Percentiles rank a stretch among this genome's conserved stretches.
phyloP scores from a whole-genome alignment of 2,329 filamentous ascomycete genomes.

The Monilinia fructicola region DNA sequence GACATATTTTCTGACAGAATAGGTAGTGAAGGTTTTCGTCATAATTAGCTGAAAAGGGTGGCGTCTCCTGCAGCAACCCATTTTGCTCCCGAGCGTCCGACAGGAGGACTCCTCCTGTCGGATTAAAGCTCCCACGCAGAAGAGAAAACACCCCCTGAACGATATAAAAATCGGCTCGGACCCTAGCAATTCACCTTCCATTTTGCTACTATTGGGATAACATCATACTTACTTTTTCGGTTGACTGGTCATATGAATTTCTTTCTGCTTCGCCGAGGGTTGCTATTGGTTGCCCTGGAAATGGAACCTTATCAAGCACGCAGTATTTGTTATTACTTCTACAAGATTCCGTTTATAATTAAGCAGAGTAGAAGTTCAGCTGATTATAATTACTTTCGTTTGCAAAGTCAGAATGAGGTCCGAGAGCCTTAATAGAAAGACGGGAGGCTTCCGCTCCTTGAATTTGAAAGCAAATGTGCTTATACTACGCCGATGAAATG shows the following conservation, averaged over 20 bases:
- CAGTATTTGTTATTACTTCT: not conserved
- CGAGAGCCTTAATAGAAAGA: not conserved
- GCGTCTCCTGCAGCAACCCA: constrained; percentile 7
- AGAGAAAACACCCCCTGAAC: not conserved
- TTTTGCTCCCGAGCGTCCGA: not conserved
- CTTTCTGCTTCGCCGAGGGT: not conserved
- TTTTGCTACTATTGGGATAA: not conserved
- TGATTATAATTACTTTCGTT: not conserved
- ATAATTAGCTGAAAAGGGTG: not conserved
- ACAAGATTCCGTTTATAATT: not conserved
- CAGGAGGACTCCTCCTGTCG: too few species aligned
- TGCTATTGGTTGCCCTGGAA: not conserved
- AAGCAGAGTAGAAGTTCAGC: not conserved
- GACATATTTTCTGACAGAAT: constrained; percentile 10
- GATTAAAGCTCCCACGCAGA: not conserved
- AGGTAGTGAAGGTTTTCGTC: not conserved
- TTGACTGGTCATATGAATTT: not conserved
- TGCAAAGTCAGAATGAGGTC: not conserved
- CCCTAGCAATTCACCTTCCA: not conserved
- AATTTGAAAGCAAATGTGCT: not conserved
- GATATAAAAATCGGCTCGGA: not conserved
- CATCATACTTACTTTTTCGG: not conserved
- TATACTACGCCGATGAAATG: not conserved
- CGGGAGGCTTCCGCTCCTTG: not conserved
- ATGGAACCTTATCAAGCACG: not conserved